Percentiles rank a stretch among this genome's conserved stretches.
phyloP scores from a whole-genome alignment of 352 stramenopile genomes.

The Pythium oligandrum region DNA sequence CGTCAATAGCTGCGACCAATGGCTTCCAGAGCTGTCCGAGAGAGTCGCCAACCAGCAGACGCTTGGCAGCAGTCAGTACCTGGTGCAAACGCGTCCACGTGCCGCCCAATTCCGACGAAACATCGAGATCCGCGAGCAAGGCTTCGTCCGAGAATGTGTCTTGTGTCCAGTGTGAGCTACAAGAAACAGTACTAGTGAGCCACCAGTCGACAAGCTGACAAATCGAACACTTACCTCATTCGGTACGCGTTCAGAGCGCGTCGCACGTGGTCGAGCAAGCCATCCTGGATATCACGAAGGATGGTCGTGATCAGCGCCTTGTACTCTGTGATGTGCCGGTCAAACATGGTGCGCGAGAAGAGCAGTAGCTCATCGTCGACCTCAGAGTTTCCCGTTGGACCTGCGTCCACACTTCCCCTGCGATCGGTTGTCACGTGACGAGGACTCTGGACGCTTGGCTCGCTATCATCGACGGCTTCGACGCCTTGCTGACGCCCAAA shows the following conservation, averaged over 20 bases:
- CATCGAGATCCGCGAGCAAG: background rate
- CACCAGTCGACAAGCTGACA: background rate
- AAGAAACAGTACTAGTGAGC: background rate
- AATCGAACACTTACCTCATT: slow-evolving; percentile 22
- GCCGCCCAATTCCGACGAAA: slow-evolving; percentile 13
- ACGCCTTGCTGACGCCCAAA: slow-evolving; percentile 24
- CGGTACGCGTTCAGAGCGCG: slow-evolving; percentile 24
- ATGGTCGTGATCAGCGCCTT: slow-evolving; percentile 27
- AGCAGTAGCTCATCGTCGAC: slow-evolving; percentile 50
- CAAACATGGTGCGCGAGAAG: slow-evolving; percentile 73
- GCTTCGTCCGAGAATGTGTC: background rate
- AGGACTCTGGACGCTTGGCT: too few species aligned
- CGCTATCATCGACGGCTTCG: too few species aligned
- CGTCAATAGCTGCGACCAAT: slow-evolving; percentile 10
- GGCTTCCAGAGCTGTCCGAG: slow-evolving; percentile 21
- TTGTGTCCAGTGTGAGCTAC: slow-evolving; percentile 4
- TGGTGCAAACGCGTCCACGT: slow-evolving; percentile 1
- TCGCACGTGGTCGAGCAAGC: slow-evolving; percentile 18
- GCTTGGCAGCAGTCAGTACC: slow-evolving; percentile 1
- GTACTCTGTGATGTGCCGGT: slow-evolving; percentile 48
- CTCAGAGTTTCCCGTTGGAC: slow-evolving; percentile 5
- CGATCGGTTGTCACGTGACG: too few species aligned
- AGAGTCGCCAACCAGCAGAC: slow-evolving; percentile 1
- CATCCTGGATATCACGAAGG: slow-evolving; percentile 22
- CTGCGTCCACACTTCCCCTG: background rate